A percentile compares a stretch with the other conserved stretches of the same genome.
phyloP scores from a whole-genome alignment of 2,329 filamentous ascomycete species.

The Dactylellina haptotyla region DNA sequence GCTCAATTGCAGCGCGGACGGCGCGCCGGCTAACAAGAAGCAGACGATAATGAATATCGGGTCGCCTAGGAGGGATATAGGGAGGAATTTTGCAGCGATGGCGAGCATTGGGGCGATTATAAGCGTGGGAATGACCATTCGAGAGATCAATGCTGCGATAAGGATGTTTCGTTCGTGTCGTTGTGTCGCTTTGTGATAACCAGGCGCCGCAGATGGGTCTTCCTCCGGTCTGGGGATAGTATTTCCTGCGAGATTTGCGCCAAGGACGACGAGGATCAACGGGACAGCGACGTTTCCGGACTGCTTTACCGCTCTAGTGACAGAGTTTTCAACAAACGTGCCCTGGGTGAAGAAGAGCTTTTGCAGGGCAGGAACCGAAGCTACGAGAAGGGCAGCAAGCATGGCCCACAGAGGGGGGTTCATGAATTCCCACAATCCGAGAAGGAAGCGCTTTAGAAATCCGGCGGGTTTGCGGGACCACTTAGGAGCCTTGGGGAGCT shows the following conservation, averaged over 20 bases:
- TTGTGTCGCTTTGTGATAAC: constrained; percentile 58
- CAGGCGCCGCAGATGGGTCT: constrained; percentile 3
- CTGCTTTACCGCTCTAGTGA: constrained; percentile 85
- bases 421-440: constrained; percentile 91
- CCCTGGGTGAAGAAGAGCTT: constrained; percentile 86
- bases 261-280: constrained; percentile 91
- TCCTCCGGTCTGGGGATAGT: constrained; percentile 75
- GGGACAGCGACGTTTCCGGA: constrained; percentile 92
- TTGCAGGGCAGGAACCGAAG: constrained; percentile 85
- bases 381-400: constrained; percentile 88
- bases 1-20: constrained; percentile 90
- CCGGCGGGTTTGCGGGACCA: constrained; percentile 49
- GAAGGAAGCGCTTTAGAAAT: constrained; percentile 65
- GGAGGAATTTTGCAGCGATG: constrained; percentile 85
- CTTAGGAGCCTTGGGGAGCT: constrained; percentile 26
- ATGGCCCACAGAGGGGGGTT: constrained; percentile 98
- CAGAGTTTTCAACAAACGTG: constrained; percentile 90
- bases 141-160: constrained; percentile 82
- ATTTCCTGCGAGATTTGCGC: constrained; percentile 91
- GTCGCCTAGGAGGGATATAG: constrained; percentile 93
- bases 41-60: constrained; percentile 98
- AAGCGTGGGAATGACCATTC: constrained; percentile 90
- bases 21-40: constrained; percentile 93
- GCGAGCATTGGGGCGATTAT: constrained; percentile 93
- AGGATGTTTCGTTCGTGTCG: constrained; percentile 78